Evolutionary conservation across 352 stramenopile genomes (phyloP), one percentile per base, ranked within the genome.

Genomic region (Lagenidium giganteum): DNA sequence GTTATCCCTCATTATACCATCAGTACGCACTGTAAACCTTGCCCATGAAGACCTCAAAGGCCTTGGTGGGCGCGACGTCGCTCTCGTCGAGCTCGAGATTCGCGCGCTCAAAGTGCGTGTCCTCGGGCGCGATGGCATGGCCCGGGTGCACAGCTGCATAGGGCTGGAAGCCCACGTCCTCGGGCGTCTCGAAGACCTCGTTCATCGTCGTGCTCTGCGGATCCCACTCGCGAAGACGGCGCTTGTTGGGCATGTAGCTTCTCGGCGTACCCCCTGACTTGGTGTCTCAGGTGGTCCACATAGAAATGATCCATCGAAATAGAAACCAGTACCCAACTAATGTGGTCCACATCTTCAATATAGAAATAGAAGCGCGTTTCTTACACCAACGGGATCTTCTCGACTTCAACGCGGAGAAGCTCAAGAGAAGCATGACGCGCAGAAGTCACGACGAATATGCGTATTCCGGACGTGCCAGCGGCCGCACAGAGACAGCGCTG

Each of bases 41-140:
- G 56, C 77, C 77, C 77, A 89, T 89, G 40, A 89, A 89, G 5
- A 69, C 77, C 39, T 87, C 77, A 17, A 89, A 89, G 20, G 77
- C 77, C 45, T 77, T 57, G 8, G 54, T 66, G 9, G 71, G 67
- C 14, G 64, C 47, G 5, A 89, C 36, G 21, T 60, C 55, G 9
- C 67, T 56, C 47, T 85, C 74, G 46, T 84, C 73, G 42, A 89
- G 54, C 58, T 89, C 73, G 54, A 70, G 70, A 13, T 62, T 69
- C 38, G 51, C 70, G 68, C 84, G 26, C 9, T 43, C 28, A 74
- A 24, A 74, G 43, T 78, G 60, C 32, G 61, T 61, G 30, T 81
- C 70, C 18, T 59, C 40, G 18, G 74, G 46, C 49, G 53, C 12
- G 28, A 48, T 35, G 43, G 47, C 40, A n/a, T 51, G 9, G 32